A percentile compares a stretch with the other conserved stretches of the same genome.
Evolutionary conservation across 192 early-diverging fungal genomes (phyloP).

Genomic region (Coemansia sp.): DNA sequence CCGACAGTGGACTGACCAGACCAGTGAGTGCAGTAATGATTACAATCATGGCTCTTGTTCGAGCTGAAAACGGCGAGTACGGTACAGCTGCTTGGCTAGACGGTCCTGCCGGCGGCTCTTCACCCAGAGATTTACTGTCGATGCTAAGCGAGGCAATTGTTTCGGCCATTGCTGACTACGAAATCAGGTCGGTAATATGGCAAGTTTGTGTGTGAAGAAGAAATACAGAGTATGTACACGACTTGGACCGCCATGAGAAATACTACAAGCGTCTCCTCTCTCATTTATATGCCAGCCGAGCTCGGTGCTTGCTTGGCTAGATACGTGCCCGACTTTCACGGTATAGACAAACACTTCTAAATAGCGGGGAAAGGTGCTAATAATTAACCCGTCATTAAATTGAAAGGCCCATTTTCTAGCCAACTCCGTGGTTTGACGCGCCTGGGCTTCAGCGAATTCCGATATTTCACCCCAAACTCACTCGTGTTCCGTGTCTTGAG

Average conservation of each 20-base stretch:
- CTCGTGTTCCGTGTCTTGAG: not conserved
- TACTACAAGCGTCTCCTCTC: not conserved
- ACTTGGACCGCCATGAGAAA: not conserved
- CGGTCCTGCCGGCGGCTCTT: not conserved
- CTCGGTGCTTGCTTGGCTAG: not conserved
- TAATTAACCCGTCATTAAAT: not conserved
- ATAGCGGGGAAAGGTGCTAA: not conserved
- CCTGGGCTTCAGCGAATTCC: not conserved
- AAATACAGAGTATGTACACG: not conserved
- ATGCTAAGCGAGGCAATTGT: not conserved
- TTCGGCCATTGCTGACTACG: not conserved
- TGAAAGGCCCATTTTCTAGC: not conserved
- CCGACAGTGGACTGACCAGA: constrained; percentile 53
- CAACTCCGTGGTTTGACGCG: not conserved
- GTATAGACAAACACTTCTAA: not conserved
- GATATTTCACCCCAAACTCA: not conserved
- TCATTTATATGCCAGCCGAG: not conserved
- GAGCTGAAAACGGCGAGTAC: constrained; percentile 46
- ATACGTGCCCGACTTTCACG: not conserved
- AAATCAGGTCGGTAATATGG: not conserved
- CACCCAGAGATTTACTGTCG: not conserved
- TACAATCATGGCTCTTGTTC: constrained; percentile 34
- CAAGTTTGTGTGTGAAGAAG: not conserved
- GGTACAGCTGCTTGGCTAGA: constrained; percentile 10
- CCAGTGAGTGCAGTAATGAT: constrained; percentile 41